Conservation (phyloP, 2,329 filamentous ascomycete genomes). For the Fusarium circinatum region DNA sequence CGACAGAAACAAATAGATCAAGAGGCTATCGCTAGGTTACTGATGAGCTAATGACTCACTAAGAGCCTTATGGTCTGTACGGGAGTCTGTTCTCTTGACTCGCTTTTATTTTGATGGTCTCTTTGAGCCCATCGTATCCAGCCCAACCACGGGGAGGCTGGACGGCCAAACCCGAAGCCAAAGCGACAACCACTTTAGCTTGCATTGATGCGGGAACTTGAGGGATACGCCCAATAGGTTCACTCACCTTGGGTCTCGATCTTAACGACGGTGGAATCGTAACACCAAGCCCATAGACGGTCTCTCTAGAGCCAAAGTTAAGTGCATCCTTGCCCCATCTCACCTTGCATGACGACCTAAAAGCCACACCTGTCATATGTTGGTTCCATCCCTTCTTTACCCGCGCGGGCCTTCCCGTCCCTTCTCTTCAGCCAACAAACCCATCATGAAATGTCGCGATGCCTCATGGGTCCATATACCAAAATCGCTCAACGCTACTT, state of each 20-base stretch:
- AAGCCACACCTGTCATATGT: slow-evolving; percentile 20
- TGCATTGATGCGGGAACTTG: neutral
- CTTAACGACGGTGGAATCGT: neutral
- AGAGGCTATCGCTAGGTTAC: neutral
- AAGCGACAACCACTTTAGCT: neutral
- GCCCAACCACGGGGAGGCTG: neutral
- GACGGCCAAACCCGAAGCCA: neutral
- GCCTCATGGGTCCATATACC: neutral
- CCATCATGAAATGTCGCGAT: slow-evolving; percentile 5
- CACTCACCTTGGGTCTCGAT: neutral
- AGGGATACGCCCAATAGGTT: neutral
- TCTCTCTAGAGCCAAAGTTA: slow-evolving; percentile 1
- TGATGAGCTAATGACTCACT: neutral
- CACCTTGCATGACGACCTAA: neutral
- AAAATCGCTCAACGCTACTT: neutral
- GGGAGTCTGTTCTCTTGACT: neutral
- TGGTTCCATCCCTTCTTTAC: slow-evolving; percentile 29
- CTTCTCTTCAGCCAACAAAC: slow-evolving; percentile 17
- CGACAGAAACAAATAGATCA: neutral
- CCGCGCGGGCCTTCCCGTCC: slow-evolving; percentile 38
- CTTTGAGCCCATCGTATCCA: neutral
- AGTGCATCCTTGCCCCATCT: neutral
- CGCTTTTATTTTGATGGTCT: neutral
- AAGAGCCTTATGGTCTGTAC: neutral
- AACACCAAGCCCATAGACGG: neutral